These are phyloP conservation scores for Chloris gayana DNA, from an alignment of 176 grass and related monocot species.

Conservation along the genomic window DNA sequence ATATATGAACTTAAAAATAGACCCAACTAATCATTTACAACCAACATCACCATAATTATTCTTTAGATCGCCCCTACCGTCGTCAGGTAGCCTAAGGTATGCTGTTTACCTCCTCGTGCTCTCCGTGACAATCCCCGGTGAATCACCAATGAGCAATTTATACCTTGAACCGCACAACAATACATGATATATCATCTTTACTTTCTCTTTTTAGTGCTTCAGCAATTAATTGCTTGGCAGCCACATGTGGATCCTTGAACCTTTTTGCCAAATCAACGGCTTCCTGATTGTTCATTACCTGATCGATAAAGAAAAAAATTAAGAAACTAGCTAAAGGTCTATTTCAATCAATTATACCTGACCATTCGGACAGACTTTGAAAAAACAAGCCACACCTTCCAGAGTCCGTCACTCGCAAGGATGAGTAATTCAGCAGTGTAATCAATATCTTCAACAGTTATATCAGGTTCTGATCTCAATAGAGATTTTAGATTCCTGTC, in stretches of 20 bases:
- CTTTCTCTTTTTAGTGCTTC: constrained; percentile 73
- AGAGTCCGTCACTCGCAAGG: constrained; percentile 80
- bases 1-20: constrained; percentile 43
- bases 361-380: background rate
- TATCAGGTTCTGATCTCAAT: constrained; percentile 75
- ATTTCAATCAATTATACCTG: constrained; percentile 23
- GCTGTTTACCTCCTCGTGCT: background rate
- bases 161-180: constrained; percentile 78
- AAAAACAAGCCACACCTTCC: constrained; percentile 69
- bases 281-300: constrained; percentile 78
- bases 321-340: constrained; percentile 23
- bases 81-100: constrained; percentile 28
- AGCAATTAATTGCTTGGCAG: constrained; percentile 60
- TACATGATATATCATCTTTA: constrained; percentile 89
- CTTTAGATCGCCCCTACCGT: constrained; percentile 21
- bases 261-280: constrained; percentile 73
- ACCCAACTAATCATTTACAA: constrained; percentile 51
- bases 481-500: constrained; percentile 81
- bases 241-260: constrained; percentile 69
- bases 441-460: constrained; percentile 63
- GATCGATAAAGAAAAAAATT: constrained; percentile 29
- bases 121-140: constrained; percentile 6
- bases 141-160: constrained; percentile 32
- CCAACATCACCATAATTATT: constrained; percentile 36
- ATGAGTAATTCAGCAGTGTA: constrained; percentile 67